Conservation (phyloP, 148 eudicot species). For the Diospyros kaki region DNA sequence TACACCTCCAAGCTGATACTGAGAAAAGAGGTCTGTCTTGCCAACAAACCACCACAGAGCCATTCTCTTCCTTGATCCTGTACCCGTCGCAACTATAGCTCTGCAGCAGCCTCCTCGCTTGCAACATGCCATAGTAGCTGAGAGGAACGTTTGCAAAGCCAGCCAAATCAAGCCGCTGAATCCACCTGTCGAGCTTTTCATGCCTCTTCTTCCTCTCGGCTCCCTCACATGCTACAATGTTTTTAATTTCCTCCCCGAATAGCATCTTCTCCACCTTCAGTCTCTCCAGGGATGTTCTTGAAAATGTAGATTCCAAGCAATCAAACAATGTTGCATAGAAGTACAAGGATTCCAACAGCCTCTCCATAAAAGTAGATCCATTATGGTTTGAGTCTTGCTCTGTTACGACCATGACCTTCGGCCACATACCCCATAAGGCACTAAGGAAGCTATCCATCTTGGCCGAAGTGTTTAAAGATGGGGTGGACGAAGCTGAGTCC, state of each 20-base stretch:
- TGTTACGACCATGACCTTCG: slow-evolving; percentile 77
- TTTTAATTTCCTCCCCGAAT: slow-evolving; percentile 82
- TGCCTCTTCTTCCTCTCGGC: slow-evolving; percentile 70
- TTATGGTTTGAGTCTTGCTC: slow-evolving; percentile 92
- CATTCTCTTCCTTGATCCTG: slow-evolving; percentile 73
- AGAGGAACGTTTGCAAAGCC: slow-evolving; percentile 64
- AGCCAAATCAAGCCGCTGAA: slow-evolving; percentile 58
- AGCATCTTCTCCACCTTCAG: slow-evolving; percentile 80
- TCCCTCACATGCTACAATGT: slow-evolving; percentile 84
- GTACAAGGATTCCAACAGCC: slow-evolving; percentile 69
- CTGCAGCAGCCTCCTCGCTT: slow-evolving; percentile 68
- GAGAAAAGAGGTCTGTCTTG: slow-evolving; percentile 84
- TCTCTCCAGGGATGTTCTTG: slow-evolving; percentile 69
- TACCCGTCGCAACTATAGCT: slow-evolving; percentile 70
- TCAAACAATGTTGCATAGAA: slow-evolving; percentile 90
- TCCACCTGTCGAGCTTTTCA: slow-evolving; percentile 87
- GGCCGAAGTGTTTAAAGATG: slow-evolving; percentile 34
- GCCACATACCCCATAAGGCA: slow-evolving; percentile 71
- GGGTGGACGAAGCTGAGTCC: slow-evolving; percentile 67
- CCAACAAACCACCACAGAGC: slow-evolving; percentile 83
- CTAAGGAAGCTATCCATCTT: slow-evolving; percentile 58
- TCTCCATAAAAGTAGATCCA: slow-evolving; percentile 62
- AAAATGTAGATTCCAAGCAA: slow-evolving; percentile 71
- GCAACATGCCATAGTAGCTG: slow-evolving; percentile 74
- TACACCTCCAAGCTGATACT: slow-evolving; percentile 82